Conservation (phyloP, 257 asterid species). For the Solanum etuberosum region DNA sequence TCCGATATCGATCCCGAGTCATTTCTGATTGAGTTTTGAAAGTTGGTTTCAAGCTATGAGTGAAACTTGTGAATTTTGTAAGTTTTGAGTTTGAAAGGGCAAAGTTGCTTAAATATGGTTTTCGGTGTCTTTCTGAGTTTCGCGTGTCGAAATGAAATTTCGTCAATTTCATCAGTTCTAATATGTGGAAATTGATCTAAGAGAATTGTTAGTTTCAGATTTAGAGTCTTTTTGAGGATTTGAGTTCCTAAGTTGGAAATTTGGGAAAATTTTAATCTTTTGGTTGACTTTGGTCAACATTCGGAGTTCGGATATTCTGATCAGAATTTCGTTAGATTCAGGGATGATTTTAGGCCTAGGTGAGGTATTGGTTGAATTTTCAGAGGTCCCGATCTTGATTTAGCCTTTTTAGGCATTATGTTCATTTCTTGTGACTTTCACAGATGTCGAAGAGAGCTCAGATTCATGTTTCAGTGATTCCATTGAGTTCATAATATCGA, state of each 20-base stretch:
- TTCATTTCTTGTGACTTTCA: not conserved
- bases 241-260: not conserved
- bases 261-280: not conserved
- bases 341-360: not conserved
- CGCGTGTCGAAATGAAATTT: no score
- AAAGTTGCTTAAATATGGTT: no score
- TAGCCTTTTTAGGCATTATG: not conserved
- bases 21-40: no score
- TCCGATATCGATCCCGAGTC: no score
- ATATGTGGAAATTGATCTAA: not conserved
- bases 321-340: no score
- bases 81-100: no score
- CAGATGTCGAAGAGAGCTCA: no score
- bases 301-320: not conserved
- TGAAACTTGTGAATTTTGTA: no score
- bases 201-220: not conserved
- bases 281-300: not conserved
- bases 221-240: not conserved
- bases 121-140: no score
- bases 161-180: not conserved
- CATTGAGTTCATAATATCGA: not conserved
- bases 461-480: no score
- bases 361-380: not conserved
- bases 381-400: not conserved
- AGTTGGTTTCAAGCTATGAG: no score